Base-by-base conservation (phyloP, 495 filamentous ascomycete species). In the Aspergillus bertholletiae region DNA sequence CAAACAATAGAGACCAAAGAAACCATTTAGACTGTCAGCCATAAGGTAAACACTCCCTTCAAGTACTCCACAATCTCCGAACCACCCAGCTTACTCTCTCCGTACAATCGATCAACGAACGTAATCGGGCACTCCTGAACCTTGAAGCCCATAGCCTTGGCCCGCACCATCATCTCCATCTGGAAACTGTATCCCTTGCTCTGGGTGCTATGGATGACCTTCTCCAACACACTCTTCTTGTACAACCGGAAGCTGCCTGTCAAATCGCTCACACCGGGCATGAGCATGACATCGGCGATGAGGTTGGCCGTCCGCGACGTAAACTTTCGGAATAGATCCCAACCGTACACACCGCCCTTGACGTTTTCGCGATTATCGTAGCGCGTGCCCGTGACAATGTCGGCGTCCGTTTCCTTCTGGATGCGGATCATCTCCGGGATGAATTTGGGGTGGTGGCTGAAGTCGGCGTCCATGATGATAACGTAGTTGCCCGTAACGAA, bases 401-500 rank as follows among this genome's bases (percentile, higher is more conserved):
- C 94, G 74, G 89, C 94, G 70, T 88, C 83, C 17, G 62, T 72
- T 57, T 74, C 73, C 71, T 78, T 77, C 72, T 93, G 90, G 62
- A 81, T 82, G 50, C 74, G 73, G 56, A 96, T 89, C 90, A 96
- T 95, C 63, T 86, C 76, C 51, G 89, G 83, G 67, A 97, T 90
- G 80, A 96, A 97, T 76, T 96, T 96, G 65, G 92, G 92, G 75
- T 98, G 94, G 78, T 98, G 95, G 66, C 84, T 89, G 84, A 98
- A 98, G 73, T 98, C 94, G 72, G 94, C 94, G 77, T 98, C 94
- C 94, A 98, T 97, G 80, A 98, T 98, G 78, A 98, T 89, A 54
- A 98, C 87, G 71, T 83, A 97, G 79, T 92, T 96, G 58, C 94
- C 94, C 21, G 84, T 89, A 32, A 78, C 86, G 67, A 85, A 96